Percentiles rank a stretch among this genome's conserved stretches.
phyloP scores from a whole-genome alignment of 179 eudicot species.

The Actinidia polygama region DNA sequence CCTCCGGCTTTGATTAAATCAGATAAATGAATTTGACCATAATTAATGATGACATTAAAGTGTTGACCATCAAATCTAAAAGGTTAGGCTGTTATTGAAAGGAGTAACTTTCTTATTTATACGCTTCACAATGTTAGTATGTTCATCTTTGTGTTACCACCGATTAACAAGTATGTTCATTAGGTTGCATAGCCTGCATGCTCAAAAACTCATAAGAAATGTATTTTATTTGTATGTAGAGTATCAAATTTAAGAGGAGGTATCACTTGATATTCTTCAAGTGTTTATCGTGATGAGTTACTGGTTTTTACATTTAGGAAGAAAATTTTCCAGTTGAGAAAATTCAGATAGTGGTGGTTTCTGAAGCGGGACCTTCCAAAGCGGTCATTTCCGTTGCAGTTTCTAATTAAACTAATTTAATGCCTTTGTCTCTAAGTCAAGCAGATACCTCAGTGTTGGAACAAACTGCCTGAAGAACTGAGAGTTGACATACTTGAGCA shows the following conservation, averaged over 20 bases:
- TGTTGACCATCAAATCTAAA: neutral
- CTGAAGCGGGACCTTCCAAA: too few relatives aligned
- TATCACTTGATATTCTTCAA: neutral
- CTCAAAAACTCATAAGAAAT: neutral
- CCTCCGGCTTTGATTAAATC: neutral
- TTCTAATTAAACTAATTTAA: constrained; percentile 39
- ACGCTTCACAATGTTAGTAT: too few relatives aligned
- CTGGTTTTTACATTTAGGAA: constrained; percentile 20
- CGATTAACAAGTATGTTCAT: too few relatives aligned
- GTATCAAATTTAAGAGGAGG: neutral
- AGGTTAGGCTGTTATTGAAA: too few relatives aligned
- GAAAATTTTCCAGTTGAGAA: constrained; percentile 28
- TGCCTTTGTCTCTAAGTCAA: constrained; percentile 95
- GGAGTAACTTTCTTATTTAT: too few relatives aligned
- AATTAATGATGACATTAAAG: neutral
- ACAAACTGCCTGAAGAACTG: constrained; percentile 82
- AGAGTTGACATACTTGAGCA: constrained; percentile 65
- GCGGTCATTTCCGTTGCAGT: constrained; percentile 25
- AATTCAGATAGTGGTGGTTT: too few relatives aligned
- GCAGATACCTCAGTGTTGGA: constrained; percentile 75
- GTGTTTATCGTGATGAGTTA: constrained; percentile 8
- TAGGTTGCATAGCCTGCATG: constrained; percentile 11
- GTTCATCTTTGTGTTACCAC: too few relatives aligned
- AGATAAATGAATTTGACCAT: neutral
- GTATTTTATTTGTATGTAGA: neutral